Base-by-base conservation (phyloP, 169 alveolate species). In the Eimeria praecox region DNA sequence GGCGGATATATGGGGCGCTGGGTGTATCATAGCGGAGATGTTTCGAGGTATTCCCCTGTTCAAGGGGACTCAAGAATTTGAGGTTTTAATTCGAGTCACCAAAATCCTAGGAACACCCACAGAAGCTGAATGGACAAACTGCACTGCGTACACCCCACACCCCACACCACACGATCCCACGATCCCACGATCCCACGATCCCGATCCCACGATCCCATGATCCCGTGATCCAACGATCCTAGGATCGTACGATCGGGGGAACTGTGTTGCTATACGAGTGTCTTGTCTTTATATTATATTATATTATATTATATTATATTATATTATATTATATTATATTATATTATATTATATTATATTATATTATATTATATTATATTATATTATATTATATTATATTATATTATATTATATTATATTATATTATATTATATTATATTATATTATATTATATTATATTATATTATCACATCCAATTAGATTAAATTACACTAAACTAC, bases 1-100 rank as follows among this genome's bases (percentile, higher is more conserved):
- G 52, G 98, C 97, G 38, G 99, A 98, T 94, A 97, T 97, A 18
- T 98, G 99, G 99, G 97, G 98, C 33, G 98, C 98, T n/a, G 99
- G 98, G 27, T 98, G 99, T 83, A 98, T 98, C 59, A 97, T 98
- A 80, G 98, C 99, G 38, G 99, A 98, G 94, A 96, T 98, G 97
- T 97, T 97, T 86, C 95, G 98, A 5, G 99, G 99, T 5, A 97
- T 90, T 69, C 99, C 99, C 27, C 93, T 98, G 33, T 98, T 98
- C 96, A 98, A 97, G 85, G 99, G 99, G 42, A 97, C 98, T 73
- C 98, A 98, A 24, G 98, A 96, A 91, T 98, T 97, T 87, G 98
- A 97, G 91, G 97, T 96, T 83, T 96, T 96, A 44, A 96, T 97
- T 88, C 97, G 98, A 59, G 98, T 97, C 6, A 97, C 97, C 52